Evolutionary conservation across 441 rosid species (phyloP).

Genomic region (Cnidoscolus chayamansa): DNA sequence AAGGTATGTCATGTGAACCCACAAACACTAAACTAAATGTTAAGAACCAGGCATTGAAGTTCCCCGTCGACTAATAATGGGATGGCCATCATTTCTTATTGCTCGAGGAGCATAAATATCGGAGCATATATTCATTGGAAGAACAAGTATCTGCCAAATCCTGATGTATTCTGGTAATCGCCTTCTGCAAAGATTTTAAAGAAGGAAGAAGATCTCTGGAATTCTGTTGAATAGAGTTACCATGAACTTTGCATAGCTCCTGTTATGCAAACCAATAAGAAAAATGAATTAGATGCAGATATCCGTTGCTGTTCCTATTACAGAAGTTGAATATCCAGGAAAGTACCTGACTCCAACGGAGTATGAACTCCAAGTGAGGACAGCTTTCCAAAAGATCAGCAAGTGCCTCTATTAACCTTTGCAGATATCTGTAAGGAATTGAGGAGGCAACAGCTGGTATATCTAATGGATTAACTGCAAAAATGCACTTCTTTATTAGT

Average conservation of each 20-base stretch:
- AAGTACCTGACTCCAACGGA: constrained; percentile 87
- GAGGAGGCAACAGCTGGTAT: constrained; percentile 67
- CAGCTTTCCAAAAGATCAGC: constrained; percentile 84
- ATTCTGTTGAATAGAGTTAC: constrained; percentile 70
- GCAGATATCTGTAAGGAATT: constrained; percentile 66
- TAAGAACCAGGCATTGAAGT: no score
- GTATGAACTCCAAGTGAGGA: constrained; percentile 87
- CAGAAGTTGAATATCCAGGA: not conserved
- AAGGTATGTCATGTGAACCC: not conserved
- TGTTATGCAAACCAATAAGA: constrained; percentile 28
- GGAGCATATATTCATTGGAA: constrained; percentile 82
- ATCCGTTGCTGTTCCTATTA: not conserved
- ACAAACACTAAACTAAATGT: no score
- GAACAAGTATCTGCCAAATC: constrained; percentile 91
- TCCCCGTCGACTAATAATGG: not conserved
- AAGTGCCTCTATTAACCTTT: constrained; percentile 76
- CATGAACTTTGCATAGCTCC: constrained; percentile 88
- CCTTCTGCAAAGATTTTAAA: constrained; percentile 79
- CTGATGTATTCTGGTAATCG: constrained; percentile 78
- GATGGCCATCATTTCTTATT: constrained; percentile 25
- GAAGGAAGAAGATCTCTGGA: constrained; percentile 80
- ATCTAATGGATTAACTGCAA: constrained; percentile 61
- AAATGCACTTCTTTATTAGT: constrained; percentile 69
- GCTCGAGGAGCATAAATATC: constrained; percentile 64
- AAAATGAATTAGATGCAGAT: constrained; percentile 2